Evolutionary conservation across 345 rosid species (phyloP).

Genomic region (Heritiera fomes): DNA sequence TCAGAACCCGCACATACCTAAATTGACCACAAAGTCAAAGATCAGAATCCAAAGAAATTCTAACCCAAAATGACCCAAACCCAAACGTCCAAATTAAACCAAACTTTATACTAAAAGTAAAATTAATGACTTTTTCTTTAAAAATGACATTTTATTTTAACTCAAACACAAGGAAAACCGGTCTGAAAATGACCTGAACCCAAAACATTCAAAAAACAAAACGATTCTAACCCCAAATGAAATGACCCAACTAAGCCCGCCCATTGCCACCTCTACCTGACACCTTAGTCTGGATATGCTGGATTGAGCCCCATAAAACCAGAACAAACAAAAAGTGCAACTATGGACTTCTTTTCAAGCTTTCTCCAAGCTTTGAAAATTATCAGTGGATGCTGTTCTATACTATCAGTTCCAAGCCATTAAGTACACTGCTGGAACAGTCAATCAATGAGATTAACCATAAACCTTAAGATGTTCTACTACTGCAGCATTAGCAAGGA

Average conservation of each 20-base stretch:
- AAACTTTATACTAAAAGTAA: background rate
- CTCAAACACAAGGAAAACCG: background rate
- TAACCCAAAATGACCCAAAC: background rate
- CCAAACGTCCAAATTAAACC: background rate
- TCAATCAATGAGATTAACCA: background rate
- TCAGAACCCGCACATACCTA: background rate
- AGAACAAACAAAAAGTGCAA: background rate
- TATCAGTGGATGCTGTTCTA: background rate
- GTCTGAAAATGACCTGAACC: background rate
- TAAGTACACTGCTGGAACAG: background rate
- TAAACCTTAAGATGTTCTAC: conserved; percentile 4
- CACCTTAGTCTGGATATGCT: background rate
- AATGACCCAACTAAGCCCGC: background rate
- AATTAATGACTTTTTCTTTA: background rate
- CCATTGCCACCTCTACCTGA: background rate
- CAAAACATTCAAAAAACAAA: background rate
- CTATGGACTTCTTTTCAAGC: background rate
- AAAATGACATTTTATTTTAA: background rate
- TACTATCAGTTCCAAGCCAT: background rate
- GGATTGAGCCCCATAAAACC: background rate
- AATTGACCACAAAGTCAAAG: background rate
- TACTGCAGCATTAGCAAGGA: background rate
- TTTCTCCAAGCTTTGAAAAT: background rate
- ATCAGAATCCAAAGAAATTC: background rate
- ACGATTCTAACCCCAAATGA: background rate